These are phyloP conservation scores for Citrus medica DNA, from an alignment of 345 rosid genomes.

Conservation along the genomic window DNA sequence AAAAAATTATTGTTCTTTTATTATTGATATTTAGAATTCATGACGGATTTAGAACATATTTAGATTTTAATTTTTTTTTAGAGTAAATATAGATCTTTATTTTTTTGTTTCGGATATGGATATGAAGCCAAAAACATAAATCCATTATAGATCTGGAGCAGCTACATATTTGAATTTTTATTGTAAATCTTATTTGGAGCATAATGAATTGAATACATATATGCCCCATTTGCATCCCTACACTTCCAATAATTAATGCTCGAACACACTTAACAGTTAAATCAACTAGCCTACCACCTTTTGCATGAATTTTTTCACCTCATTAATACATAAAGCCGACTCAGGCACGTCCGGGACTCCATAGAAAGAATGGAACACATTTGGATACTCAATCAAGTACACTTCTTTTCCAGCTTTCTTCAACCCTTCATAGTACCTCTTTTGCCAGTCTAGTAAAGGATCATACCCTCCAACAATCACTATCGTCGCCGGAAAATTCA, in stretches of 20 bases:
- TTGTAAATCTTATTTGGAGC: no score
- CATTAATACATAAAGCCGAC: conserved; percentile 14
- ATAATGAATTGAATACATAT: no score
- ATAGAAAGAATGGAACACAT: conserved; percentile 33
- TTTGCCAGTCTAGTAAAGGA: conserved; percentile 42
- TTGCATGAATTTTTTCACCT: conserved; percentile 20
- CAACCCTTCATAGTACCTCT: conserved; percentile 31
- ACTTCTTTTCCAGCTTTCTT: conserved; percentile 29
- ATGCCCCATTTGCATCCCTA: no score
- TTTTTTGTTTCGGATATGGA: rapidly evolving
- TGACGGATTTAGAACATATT: rapidly evolving
- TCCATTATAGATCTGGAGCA: rapidly evolving
- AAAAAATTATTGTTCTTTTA: no score
- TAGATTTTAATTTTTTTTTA: no score
- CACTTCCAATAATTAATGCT: no score
- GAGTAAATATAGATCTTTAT: no score
- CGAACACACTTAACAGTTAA: no score
- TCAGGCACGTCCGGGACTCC: conserved; percentile 29
- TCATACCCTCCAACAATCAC: conserved; percentile 29
- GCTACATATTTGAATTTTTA: rapidly evolving
- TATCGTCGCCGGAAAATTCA: conserved; percentile 20
- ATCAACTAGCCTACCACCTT: not conserved
- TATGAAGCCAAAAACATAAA: no score
- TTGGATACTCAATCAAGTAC: conserved; percentile 27
- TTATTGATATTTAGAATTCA: no score